Evolutionary conservation across 2,329 filamentous ascomycete genomes (phyloP).

Genomic region (Capronia coronata): DNA sequence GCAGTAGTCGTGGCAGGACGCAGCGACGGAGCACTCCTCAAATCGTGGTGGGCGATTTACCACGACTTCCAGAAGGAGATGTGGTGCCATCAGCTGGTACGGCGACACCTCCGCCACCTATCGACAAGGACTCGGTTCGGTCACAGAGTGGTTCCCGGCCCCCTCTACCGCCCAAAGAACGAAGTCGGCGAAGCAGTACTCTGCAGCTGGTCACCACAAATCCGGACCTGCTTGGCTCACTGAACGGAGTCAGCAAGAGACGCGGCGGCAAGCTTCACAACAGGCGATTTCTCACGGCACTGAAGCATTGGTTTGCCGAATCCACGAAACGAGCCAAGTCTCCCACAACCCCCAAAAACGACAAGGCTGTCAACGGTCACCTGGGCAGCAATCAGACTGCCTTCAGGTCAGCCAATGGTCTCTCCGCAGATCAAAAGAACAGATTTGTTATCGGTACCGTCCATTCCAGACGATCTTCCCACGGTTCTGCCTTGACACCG

Average conservation of each 20-base stretch:
- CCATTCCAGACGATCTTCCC: slow-evolving; percentile 16
- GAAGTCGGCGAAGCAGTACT: slow-evolving; percentile 72
- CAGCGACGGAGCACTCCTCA: slow-evolving; percentile 64
- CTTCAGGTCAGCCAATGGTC: neutral
- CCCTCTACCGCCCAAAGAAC: slow-evolving; percentile 81
- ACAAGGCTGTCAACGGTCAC: slow-evolving; percentile 16
- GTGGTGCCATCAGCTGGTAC: slow-evolving; percentile 33
- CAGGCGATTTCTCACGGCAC: slow-evolving; percentile 46
- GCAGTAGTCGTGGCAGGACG: slow-evolving; percentile 61
- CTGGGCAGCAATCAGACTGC: slow-evolving; percentile 7
- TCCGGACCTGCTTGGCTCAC: slow-evolving; percentile 52
- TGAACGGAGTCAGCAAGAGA: slow-evolving; percentile 49
- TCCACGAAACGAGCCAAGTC: slow-evolving; percentile 58
- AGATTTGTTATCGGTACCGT: neutral
- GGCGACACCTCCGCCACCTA: slow-evolving; percentile 57
- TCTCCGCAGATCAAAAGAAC: slow-evolving; percentile 5
- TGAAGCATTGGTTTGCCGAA: slow-evolving; percentile 69
- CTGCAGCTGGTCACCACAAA: slow-evolving; percentile 74
- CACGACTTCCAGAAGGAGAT: slow-evolving; percentile 64
- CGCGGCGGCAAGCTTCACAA: slow-evolving; percentile 21
- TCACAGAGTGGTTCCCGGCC: slow-evolving; percentile 71
- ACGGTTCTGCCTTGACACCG: slow-evolving; percentile 23
- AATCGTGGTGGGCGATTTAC: slow-evolving; percentile 65
- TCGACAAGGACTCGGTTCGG: slow-evolving; percentile 71
- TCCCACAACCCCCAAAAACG: slow-evolving; percentile 35